Evolutionary conservation across 495 filamentous ascomycete genomes (phyloP), one percentile per base, ranked within the genome.

Genomic region (Barbatosphaeria neglecta): DNA sequence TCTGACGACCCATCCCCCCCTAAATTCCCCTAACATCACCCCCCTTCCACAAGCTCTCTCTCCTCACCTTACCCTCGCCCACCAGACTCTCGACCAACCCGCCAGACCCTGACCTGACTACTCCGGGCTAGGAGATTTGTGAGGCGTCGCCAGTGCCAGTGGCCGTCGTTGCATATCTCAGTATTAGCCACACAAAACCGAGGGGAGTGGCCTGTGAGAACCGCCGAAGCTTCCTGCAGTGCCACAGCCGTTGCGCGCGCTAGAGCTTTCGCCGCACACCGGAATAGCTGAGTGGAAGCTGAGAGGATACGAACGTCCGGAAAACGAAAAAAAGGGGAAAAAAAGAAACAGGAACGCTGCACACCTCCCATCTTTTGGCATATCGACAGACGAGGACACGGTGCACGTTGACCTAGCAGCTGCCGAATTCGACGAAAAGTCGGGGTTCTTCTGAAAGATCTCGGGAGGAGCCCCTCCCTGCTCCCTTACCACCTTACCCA

Each of bases 241-340:
- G 58, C 65, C 64, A 63, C 60, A 65, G 69, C 68, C 63, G 49
- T 44, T 48, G 65, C 63, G 62, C 67, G 69, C 66, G 69, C 64
- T 68, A 66, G 71, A 65, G 55, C 55, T 52, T 70, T 73, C 71
- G 71, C 72, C 73, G 72, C 72, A 74, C 65, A 70, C 61, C 62
- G 61, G 64, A 53, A 58, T 56, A 44, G 51, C 45, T 54, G 50
- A n/a, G n/a, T n/a, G n/a, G n/a, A n/a, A n/a, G n/a, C n/a, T n/a
- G 31, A 48, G 43, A n/a, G 24, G 31, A 11, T n/a, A 35, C 31
- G 31, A 35, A n/a, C 31, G 6, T n/a, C 31, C 5, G 31, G 13
- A 6, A 35, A 4, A 4, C 13, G 10, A 35, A n/a, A n/a, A 11
- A 3, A 4, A 15, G 16, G 31, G 31, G 15, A 31, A 13, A 8